Conservation (phyloP, 75 land plant genomes). For the Cupressus sempervirens region DNA sequence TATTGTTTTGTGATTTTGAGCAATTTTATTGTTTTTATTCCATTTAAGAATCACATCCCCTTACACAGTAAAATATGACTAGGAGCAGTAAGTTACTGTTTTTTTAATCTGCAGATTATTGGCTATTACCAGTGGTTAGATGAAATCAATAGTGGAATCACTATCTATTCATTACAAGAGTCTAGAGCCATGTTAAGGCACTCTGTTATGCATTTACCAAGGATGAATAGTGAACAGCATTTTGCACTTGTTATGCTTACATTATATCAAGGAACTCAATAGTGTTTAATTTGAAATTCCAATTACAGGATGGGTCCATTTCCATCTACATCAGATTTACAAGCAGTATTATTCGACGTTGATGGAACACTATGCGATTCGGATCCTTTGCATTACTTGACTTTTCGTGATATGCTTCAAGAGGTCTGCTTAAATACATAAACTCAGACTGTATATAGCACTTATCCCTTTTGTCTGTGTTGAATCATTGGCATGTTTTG, state of each 20-base stretch:
- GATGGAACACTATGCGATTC: conserved; percentile 87
- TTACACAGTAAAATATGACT: not conserved
- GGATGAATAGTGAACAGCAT: not conserved
- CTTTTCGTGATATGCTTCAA: conserved; percentile 81
- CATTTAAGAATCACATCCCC: too few relatives aligned
- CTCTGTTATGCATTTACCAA: not conserved
- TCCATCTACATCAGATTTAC: conserved; percentile 20
- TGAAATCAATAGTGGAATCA: not conserved
- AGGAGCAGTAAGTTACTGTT: not conserved
- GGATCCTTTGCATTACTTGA: conserved; percentile 68
- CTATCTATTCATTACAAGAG: not conserved
- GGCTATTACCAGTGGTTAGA: not conserved
- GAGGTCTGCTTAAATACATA: conserved; percentile 39
- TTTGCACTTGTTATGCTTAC: not conserved
- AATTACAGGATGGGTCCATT: conserved; percentile 3
- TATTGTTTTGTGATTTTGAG: too few relatives aligned
- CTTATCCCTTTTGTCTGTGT: not conserved
- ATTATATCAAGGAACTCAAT: not conserved
- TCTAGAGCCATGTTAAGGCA: not conserved
- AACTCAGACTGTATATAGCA: not conserved
- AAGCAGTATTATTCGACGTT: conserved; percentile 72
- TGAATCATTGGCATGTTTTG: not conserved
- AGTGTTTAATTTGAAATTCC: not conserved
- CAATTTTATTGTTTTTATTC: too few relatives aligned
- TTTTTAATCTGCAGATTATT: not conserved